These are phyloP conservation scores for Cryptosporidium muris DNA, from an alignment of 169 alveolate species.

Conservation along the genomic window DNA sequence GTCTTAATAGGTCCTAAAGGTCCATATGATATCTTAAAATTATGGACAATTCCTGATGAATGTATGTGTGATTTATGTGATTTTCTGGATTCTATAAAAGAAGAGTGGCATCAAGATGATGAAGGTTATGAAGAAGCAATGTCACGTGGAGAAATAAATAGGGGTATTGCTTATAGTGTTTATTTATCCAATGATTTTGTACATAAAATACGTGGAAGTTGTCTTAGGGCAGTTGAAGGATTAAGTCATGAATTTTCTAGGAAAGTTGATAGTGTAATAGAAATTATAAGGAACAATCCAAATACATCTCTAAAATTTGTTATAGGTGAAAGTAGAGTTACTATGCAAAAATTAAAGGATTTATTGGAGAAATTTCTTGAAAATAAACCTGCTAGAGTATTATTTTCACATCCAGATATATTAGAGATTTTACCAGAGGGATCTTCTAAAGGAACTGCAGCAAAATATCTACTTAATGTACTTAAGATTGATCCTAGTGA, in stretches of 20 bases:
- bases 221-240: constrained; percentile 34
- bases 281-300: constrained; percentile 23
- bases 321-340: constrained; percentile 51
- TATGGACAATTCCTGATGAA: constrained; percentile 65
- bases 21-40: constrained; percentile 21
- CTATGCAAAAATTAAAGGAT: constrained; percentile 70
- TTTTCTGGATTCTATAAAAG: constrained; percentile 46
- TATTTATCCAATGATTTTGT: constrained; percentile 46
- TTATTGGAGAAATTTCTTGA: constrained; percentile 71
- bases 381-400: constrained; percentile 71
- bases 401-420: constrained; percentile 76
- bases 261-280: constrained; percentile 48
- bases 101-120: constrained; percentile 65
- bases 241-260: constrained; percentile 47
- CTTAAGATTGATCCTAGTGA: constrained; percentile 72
- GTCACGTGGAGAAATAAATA: constrained; percentile 24
- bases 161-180: constrained; percentile 62
- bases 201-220: constrained; percentile 40
- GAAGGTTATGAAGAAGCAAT: constrained; percentile 66
- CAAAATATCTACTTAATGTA: constrained; percentile 74
- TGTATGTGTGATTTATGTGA: constrained; percentile 40
- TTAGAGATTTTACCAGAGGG: constrained; percentile 76
- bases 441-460: constrained; percentile 79
- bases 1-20: constrained; percentile 68
- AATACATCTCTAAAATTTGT: constrained; percentile 41